Percentiles rank a stretch among this genome's conserved stretches.
Evolutionary conservation across 2,329 filamentous ascomycete genomes (phyloP).

Genomic region (Ustulina deusta): DNA sequence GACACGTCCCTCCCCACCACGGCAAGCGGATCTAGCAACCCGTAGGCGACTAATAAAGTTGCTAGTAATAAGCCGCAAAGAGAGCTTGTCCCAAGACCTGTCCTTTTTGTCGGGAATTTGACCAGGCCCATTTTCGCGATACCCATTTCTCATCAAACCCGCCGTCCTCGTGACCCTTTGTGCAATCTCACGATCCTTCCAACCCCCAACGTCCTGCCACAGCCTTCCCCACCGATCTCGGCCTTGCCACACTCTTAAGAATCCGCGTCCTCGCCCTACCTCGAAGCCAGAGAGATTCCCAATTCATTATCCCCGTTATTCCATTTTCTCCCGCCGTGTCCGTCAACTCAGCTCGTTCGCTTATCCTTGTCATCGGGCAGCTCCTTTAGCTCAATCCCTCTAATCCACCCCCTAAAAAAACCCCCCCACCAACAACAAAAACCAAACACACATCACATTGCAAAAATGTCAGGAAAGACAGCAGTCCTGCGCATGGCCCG

Average conservation of each 20-base stretch:
- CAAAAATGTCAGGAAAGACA: conserved; percentile 51
- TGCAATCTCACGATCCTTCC: conserved; percentile 41
- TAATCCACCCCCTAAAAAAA: conserved; percentile 16
- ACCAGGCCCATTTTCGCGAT: conserved; percentile 33
- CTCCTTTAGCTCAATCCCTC: neutral
- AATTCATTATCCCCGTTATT: conserved; percentile 32
- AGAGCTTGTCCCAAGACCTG: conserved; percentile 4
- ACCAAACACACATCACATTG: conserved; percentile 30
- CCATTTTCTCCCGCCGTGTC: conserved; percentile 26
- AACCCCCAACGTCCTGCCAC: conserved; percentile 20
- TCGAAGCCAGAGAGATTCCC: neutral
- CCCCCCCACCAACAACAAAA: neutral
- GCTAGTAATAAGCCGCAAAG: conserved; percentile 38
- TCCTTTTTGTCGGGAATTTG: conserved; percentile 32
- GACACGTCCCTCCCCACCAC: conserved; percentile 37
- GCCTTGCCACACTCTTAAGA: conserved; percentile 34
- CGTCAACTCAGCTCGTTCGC: conserved; percentile 8
- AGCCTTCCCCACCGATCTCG: conserved; percentile 40
- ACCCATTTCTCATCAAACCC: conserved; percentile 42
- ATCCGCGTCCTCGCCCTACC: conserved; percentile 16
- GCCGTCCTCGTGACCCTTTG: conserved; percentile 37
- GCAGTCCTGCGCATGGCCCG: conserved; percentile 49
- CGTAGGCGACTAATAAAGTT: conserved; percentile 38
- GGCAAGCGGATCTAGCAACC: conserved; percentile 41
- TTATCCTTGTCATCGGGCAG: conserved; percentile 26